Evolutionary conservation across 192 early-diverging fungal genomes (phyloP), one percentile per base, ranked within the genome.

Genomic region (Phycomyces blakesleeanus): DNA sequence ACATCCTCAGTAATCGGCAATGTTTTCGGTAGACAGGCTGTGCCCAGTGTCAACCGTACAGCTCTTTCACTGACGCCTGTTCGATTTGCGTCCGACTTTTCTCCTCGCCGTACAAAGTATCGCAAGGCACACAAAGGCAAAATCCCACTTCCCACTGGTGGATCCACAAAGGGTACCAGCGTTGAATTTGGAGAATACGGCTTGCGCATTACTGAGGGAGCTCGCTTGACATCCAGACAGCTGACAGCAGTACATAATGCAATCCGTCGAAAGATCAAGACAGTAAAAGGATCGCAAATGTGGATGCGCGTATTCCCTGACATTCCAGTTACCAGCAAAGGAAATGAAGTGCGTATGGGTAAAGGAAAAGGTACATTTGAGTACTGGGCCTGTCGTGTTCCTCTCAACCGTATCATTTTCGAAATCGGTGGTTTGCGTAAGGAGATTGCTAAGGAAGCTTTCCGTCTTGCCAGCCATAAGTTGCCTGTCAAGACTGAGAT

Each of bases 331-430:
- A 91, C 93, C 0, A 86, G 85, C 38, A 96, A 96, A 68, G 92
- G 92, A 27, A 89, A 87, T 27, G 96, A 95, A 75, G 83, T 86
- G 41, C 86, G 96, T 79, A 98, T 98, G 96, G 96, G 96, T 64
- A 95, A 95, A 78, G 96, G 96, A 65, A 98, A 98, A 71, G 96
- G 96, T 66, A 80, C 88, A 38, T 85, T 96, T 52, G 94, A 96
- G 49, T 96, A 90, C 78, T 96, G 87, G 85, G 93, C 91, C 1
- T 93, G 90, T 58, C 89, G 92, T 59, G 93, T 96, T 5, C 85
- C 90, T 34, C 83, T 88, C 72, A 93, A 92, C 61, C 85, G 91
- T 51, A 90, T 98, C 61, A 76, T 98, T 41, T 87, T 98, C 70
- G 96, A 98, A 74, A 81, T 98, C 42, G 76, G 78, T 38, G 91